phyloP scores from a whole-genome alignment of 352 stramenopile species.

The Phytophthora pluvialis region DNA sequence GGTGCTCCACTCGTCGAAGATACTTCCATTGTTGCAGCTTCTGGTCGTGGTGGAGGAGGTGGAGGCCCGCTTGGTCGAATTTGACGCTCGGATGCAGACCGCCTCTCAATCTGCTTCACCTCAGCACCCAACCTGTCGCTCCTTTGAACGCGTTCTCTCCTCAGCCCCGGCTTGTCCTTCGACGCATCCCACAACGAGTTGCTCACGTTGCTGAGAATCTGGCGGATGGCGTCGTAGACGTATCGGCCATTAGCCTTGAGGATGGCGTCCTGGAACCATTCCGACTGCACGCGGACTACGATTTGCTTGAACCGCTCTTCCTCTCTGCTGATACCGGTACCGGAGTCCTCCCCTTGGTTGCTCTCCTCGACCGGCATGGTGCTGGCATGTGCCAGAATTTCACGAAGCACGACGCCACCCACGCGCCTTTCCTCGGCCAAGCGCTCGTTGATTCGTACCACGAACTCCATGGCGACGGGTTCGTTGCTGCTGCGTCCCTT shows the following conservation, averaged over 20 bases:
- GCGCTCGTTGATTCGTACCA: constrained; percentile 46
- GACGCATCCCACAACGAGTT: constrained; percentile 29
- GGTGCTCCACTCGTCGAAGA: neutral
- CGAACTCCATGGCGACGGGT: constrained; percentile 39
- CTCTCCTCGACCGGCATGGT: constrained; percentile 26
- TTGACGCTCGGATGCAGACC: constrained; percentile 3
- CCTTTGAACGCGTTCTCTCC: constrained; percentile 6
- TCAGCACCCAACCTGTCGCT: constrained; percentile 9
- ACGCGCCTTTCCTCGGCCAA: constrained; percentile 39
- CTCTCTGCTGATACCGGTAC: constrained; percentile 7
- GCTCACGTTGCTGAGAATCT: constrained; percentile 26
- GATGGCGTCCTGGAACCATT: constrained; percentile 50
- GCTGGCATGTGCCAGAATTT: constrained; percentile 38
- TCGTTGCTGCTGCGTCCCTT: constrained; percentile 19
- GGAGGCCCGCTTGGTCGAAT: constrained; percentile 16
- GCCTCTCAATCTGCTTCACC: constrained; percentile 21
- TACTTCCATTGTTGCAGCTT: constrained; percentile 7
- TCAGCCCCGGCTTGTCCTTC: constrained; percentile 34
- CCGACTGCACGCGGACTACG: constrained; percentile 38
- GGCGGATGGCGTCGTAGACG: constrained; percentile 42
- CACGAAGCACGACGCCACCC: constrained; percentile 35
- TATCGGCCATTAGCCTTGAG: constrained; percentile 39
- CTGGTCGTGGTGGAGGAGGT: constrained; percentile 21
- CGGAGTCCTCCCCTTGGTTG: constrained; percentile 12
- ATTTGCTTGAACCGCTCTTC: constrained; percentile 38